Evolutionary conservation across 495 filamentous ascomycete species (phyloP).

Genomic region (Trichocladium antarcticum): DNA sequence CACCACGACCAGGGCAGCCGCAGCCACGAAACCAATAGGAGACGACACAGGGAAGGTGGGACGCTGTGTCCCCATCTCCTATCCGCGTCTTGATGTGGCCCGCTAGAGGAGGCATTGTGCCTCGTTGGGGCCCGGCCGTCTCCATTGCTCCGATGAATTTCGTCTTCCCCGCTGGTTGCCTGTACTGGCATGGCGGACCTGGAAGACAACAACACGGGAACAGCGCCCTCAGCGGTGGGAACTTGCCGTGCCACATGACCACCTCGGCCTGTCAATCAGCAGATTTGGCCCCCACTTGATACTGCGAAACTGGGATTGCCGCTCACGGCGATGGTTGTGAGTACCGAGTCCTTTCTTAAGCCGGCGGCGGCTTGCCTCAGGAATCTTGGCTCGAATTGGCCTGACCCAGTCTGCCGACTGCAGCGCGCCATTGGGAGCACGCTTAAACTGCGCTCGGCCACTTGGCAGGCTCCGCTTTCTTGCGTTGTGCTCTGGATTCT

Average conservation of each 20-base stretch:
- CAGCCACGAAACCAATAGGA: slow-evolving; percentile 24
- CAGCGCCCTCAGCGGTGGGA: not conserved
- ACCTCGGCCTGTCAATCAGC: not conserved
- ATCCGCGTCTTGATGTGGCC: not conserved
- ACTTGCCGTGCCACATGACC: slow-evolving; percentile 6
- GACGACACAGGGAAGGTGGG: slow-evolving; percentile 42
- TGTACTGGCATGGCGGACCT: not conserved
- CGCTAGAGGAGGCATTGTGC: not conserved
- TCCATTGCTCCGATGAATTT: too few species aligned
- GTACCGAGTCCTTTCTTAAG: not conserved
- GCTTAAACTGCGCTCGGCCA: not conserved
- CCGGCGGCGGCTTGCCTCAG: not conserved
- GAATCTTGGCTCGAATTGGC: not conserved
- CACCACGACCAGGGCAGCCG: not conserved
- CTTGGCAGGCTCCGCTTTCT: slow-evolving; percentile 8
- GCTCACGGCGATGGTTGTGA: not conserved
- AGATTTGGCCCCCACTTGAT: not conserved
- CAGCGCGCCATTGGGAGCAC: not conserved
- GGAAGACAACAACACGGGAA: not conserved
- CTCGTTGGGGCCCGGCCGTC: too few species aligned
- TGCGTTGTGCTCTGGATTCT: not conserved
- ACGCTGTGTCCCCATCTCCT: not conserved
- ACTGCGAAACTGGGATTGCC: not conserved
- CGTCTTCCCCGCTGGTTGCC: too few species aligned
- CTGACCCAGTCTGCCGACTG: not conserved